Conservation (phyloP, 1,139 yeast genomes). For the Yamadazyma sp. region DNA sequence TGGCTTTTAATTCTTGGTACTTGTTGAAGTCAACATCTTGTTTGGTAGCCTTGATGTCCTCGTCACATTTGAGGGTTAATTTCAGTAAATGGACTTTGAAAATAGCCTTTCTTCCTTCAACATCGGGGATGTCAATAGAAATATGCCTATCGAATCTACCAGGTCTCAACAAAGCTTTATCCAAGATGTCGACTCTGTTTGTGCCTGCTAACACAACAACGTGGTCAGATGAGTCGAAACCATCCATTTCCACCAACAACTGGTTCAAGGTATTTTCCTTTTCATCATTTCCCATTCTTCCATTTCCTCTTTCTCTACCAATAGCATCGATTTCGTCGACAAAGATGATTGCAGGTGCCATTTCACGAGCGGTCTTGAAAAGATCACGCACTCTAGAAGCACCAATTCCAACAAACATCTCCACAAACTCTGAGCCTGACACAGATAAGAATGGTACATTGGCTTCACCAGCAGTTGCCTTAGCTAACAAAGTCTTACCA, state of each 20-base stretch:
- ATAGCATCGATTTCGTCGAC: conserved; percentile 87
- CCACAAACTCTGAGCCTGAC: conserved; percentile 81
- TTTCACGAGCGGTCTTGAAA: conserved; percentile 74
- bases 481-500: conserved; percentile 78
- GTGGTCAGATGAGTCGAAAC: conserved; percentile 71
- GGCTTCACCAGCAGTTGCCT: conserved; percentile 86
- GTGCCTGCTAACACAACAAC: conserved; percentile 84
- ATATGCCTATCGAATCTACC: conserved; percentile 84
- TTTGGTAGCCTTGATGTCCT: conserved; percentile 40
- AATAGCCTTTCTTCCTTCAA: conserved; percentile 75
- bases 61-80: conserved; percentile 43
- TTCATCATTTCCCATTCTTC: conserved; percentile 73
- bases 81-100: conserved; percentile 68
- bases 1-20: conserved; percentile 46
- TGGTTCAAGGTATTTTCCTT: conserved; percentile 80
- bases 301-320: conserved; percentile 75
- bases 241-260: conserved; percentile 82
- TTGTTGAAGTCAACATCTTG: conserved; percentile 46
- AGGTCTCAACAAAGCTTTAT: conserved; percentile 75
- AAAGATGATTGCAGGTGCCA: conserved; percentile 78
- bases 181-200: conserved; percentile 76
- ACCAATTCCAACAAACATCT: conserved; percentile 84
- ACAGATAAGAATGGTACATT: conserved; percentile 80
- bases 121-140: conserved; percentile 70
- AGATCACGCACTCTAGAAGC: conserved; percentile 81